Percentiles rank a stretch among this genome's conserved stretches.
These are phyloP conservation scores for Ceratocystis cacaofunesta DNA, from an alignment of 2,329 filamentous ascomycete genomes.

Conservation along the genomic window DNA sequence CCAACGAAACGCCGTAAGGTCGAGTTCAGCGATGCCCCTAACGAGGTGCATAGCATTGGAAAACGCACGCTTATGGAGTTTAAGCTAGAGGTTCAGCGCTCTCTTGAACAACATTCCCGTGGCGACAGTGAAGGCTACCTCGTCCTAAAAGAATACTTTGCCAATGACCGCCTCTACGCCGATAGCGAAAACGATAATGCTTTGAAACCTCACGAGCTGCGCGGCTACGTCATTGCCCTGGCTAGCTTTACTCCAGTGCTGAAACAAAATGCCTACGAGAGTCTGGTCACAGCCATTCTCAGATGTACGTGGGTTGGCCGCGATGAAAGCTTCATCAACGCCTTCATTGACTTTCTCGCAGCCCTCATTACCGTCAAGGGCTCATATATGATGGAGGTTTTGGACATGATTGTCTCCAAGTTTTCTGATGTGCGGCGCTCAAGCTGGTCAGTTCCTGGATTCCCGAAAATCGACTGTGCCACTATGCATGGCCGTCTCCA, in stretches of 20 bases:
- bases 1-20: constrained; percentile 42
- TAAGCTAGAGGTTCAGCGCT: constrained; percentile 39
- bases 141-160: constrained; percentile 44
- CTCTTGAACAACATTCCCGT: constrained; percentile 40
- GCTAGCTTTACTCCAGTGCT: constrained; percentile 46
- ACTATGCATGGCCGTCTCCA: constrained; percentile 63
- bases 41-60: constrained; percentile 41
- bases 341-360: constrained; percentile 53
- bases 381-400: constrained; percentile 56
- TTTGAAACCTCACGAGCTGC: constrained; percentile 39
- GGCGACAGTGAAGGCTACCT: constrained; percentile 48
- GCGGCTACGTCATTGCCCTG: constrained; percentile 47
- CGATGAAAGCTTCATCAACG: constrained; percentile 49
- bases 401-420: constrained; percentile 67
- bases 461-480: constrained; percentile 45
- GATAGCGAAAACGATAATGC: constrained; percentile 32
- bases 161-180: constrained; percentile 30
- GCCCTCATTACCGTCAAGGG: constrained; percentile 71
- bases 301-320: constrained; percentile 49
- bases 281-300: constrained; percentile 44
- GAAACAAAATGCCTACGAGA: constrained; percentile 41
- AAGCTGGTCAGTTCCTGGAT: constrained; percentile 34
- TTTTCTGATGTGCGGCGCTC: constrained; percentile 43
- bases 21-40: constrained; percentile 43
- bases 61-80: constrained; percentile 39